phyloP scores from a whole-genome alignment of 306 rosid species.

The Rosa persica region DNA sequence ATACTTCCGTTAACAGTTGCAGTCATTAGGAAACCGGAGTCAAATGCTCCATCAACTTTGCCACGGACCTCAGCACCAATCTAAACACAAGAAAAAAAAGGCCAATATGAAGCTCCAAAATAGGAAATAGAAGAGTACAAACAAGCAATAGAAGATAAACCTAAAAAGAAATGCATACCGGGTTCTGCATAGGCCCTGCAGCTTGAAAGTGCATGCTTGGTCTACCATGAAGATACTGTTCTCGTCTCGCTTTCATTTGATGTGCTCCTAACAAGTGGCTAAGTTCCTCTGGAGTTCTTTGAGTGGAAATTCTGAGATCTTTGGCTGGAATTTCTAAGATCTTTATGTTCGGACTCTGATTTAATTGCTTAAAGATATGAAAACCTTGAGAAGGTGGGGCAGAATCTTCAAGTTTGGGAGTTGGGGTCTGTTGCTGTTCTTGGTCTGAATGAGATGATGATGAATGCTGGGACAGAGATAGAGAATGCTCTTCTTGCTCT shows the following conservation, averaged over 20 bases:
- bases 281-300: constrained; percentile 43
- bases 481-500: constrained; percentile 96
- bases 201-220: constrained; percentile 31
- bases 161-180: constrained; percentile 31
- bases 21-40: constrained; percentile 81
- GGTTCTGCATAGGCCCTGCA: constrained; percentile 37
- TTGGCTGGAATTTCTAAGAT: constrained; percentile 18
- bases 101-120: constrained; percentile 4
- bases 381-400: constrained; percentile 48
- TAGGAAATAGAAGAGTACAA: not conserved
- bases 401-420: constrained; percentile 41
- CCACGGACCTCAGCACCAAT: constrained; percentile 86
- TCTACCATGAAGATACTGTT: constrained; percentile 34
- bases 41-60: constrained; percentile 82
- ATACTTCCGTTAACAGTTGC: constrained; percentile 73
- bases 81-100: constrained; percentile 38
- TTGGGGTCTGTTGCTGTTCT: constrained; percentile 66
- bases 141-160: not conserved
- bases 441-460: constrained; percentile 91
- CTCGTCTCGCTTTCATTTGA: constrained; percentile 45
- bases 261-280: constrained; percentile 36
- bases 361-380: constrained; percentile 42
- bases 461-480: constrained; percentile 79
- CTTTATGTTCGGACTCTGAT: constrained; percentile 36
- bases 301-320: not conserved